Evolutionary conservation across 192 early-diverging fungal genomes (phyloP).

Genomic region (Gigaspora rosea): DNA sequence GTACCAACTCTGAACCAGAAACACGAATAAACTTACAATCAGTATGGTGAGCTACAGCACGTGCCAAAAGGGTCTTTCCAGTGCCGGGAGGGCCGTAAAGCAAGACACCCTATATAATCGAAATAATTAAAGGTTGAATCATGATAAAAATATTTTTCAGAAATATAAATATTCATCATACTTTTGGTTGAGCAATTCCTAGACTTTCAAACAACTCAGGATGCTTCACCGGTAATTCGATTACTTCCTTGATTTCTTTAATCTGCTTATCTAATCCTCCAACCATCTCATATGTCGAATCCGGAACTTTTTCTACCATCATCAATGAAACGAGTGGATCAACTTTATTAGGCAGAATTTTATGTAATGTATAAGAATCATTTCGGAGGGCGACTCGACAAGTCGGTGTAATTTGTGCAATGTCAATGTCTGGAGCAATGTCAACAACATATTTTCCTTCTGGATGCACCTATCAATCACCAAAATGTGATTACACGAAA

Average conservation of each 20-base stretch:
- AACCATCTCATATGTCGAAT: slow-evolving; percentile 99
- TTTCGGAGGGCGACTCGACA: slow-evolving; percentile 90
- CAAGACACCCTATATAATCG: slow-evolving; percentile 70
- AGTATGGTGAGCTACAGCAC: slow-evolving; percentile 91
- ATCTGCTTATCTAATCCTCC: slow-evolving; percentile 99
- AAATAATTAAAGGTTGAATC: background rate
- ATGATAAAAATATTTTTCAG: background rate
- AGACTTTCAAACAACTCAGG: slow-evolving; percentile 97
- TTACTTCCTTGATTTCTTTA: slow-evolving; percentile 99
- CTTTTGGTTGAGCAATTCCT: slow-evolving; percentile 98
- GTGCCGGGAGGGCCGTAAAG: slow-evolving; percentile 90
- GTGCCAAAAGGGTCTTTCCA: slow-evolving; percentile 85
- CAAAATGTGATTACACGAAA: background rate
- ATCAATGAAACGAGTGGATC: slow-evolving; percentile 99
- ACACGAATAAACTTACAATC: slow-evolving; percentile 92
- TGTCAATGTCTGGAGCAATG: slow-evolving; percentile 89
- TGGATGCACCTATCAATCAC: slow-evolving; percentile 71
- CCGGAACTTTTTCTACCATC: slow-evolving; percentile 99
- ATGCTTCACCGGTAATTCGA: slow-evolving; percentile 99
- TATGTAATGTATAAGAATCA: slow-evolving; percentile 92
- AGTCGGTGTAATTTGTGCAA: slow-evolving; percentile 87
- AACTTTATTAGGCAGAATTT: slow-evolving; percentile 95
- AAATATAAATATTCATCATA: slow-evolving; percentile 18
- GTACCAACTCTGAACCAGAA: slow-evolving; percentile 86
- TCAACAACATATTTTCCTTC: slow-evolving; percentile 99